Conservation (phyloP, 257 asterid genomes). For the Solanum piurae region DNA sequence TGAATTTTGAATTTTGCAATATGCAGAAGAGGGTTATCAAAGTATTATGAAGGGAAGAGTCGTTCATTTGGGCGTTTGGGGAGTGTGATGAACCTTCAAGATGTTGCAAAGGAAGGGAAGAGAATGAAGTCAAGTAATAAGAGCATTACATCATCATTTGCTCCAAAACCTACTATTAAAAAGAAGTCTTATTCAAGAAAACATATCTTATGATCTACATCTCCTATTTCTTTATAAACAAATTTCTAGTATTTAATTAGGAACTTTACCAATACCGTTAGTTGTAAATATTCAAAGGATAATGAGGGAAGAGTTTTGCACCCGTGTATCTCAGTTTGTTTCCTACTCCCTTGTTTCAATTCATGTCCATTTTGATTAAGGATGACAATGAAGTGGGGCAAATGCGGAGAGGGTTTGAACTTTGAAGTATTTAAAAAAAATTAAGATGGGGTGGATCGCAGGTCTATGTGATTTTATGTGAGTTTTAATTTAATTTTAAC, state of each 20-base stretch:
- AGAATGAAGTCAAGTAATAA: not conserved
- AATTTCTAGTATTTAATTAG: not conserved
- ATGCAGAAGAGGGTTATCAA: conserved; percentile 56
- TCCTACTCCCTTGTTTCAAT: not conserved
- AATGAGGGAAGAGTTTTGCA: not conserved
- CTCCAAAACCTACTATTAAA: not conserved
- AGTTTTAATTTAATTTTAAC: too few relatives aligned
- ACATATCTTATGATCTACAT: not conserved
- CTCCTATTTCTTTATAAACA: not conserved
- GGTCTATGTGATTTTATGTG: too few relatives aligned
- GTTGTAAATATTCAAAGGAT: not conserved
- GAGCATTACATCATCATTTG: conserved; percentile 4
- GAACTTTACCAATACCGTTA: not conserved
- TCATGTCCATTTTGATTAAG: not conserved
- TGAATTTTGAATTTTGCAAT: not conserved
- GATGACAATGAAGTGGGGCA: too few relatives aligned
- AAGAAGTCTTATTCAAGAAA: not conserved
- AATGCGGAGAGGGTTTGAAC: too few relatives aligned
- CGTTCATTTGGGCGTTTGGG: conserved; percentile 36
- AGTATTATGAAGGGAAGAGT: conserved; percentile 46
- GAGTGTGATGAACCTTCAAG: conserved; percentile 38
- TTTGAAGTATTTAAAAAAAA: too few relatives aligned
- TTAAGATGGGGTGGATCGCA: too few relatives aligned
- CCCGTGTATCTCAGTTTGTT: not conserved
- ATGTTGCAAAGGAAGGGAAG: conserved; percentile 42